These are phyloP conservation scores for Eimeria brunetti DNA, from an alignment of 169 alveolate genomes.

Conservation along the genomic window DNA sequence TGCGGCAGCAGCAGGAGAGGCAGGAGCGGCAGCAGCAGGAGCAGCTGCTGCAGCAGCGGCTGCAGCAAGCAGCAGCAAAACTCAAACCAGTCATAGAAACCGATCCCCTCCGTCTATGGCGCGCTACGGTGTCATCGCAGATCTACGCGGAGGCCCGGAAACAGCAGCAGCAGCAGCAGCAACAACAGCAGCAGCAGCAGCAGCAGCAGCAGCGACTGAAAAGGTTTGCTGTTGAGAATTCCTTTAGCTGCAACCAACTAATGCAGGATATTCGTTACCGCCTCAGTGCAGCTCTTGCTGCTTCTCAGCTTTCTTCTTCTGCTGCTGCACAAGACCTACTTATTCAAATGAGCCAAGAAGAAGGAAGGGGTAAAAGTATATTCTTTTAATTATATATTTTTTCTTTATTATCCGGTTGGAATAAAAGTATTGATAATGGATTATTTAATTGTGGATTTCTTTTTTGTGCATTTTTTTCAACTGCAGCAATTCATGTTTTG, in stretches of 20 bases:
- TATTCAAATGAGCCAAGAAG: not conserved
- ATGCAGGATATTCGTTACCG: constrained; percentile 43
- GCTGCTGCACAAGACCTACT: constrained; percentile 31
- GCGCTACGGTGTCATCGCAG: constrained; percentile 3
- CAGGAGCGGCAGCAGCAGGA: constrained; percentile 40
- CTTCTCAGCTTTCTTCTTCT: not conserved
- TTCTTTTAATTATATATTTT: too few relatives aligned
- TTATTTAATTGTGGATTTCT: too few relatives aligned
- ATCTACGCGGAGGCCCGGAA: not conserved
- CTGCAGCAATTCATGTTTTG: too few relatives aligned
- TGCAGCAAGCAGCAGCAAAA: constrained; percentile 4
- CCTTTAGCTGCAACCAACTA: constrained; percentile 6
- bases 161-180: not conserved
- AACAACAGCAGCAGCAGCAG: constrained; percentile 44
- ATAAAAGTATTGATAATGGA: too few relatives aligned
- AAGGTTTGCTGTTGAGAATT: not conserved
- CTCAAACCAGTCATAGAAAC: constrained; percentile 5
- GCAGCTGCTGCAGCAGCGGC: constrained; percentile 23
- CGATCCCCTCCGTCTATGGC: constrained; percentile 11
- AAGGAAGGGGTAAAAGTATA: not conserved
- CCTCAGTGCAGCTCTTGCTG: constrained; percentile 22
- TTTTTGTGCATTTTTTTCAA: too few relatives aligned
- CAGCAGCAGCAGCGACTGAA: constrained; percentile 8
- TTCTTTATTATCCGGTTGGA: too few relatives aligned
- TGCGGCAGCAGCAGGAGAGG: constrained; percentile 16